phyloP scores from a whole-genome alignment of 23 red algal species.

The Gracilariopsis chorda region DNA sequence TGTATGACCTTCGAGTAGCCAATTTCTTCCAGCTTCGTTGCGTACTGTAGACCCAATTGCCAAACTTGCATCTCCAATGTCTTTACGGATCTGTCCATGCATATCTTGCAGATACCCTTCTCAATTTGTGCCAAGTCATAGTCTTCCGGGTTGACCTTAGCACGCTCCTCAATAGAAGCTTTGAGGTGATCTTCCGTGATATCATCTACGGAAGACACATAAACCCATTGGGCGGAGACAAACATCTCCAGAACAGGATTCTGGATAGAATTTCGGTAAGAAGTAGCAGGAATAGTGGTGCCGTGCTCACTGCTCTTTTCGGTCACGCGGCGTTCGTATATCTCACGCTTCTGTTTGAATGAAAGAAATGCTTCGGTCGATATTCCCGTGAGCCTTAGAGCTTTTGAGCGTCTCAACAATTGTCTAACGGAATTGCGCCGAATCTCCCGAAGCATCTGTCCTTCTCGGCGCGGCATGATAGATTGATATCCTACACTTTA shows the following conservation, averaged over 20 bases:
- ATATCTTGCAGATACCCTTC: background rate
- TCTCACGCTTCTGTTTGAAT: background rate
- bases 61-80: background rate
- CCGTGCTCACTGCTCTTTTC: background rate
- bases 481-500: background rate
- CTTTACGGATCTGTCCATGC: background rate
- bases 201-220: background rate
- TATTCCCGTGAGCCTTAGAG: background rate
- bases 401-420: background rate
- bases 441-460: background rate
- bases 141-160: too few species aligned
- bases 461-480: background rate
- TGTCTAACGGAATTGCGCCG: background rate
- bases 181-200: background rate
- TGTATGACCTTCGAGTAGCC: background rate
- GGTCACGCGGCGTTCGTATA: background rate
- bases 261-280: background rate
- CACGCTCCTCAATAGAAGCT: background rate
- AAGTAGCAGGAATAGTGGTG: background rate
- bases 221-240: background rate
- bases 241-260: background rate
- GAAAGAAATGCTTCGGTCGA: background rate
- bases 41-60: background rate
- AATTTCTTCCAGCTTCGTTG: background rate
- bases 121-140: background rate